These are phyloP conservation scores for Fomitopsis betulina DNA, from an alignment of 1,284 basidiomycete species.

Conservation along the genomic window DNA sequence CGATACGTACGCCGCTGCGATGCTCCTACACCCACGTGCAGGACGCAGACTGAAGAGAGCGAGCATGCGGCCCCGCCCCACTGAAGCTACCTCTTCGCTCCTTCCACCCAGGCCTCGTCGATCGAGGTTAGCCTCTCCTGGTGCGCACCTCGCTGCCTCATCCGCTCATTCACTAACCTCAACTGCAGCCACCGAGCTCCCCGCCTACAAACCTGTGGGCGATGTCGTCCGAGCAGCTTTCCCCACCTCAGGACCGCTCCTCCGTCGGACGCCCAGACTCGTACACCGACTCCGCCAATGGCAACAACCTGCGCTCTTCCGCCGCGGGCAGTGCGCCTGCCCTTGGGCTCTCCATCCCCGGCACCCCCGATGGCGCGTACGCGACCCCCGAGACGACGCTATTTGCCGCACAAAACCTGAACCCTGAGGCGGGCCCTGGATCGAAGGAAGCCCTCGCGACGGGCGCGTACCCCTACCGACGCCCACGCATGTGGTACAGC, in stretches of 20 bases:
- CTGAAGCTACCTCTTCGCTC: background rate
- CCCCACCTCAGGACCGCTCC: constrained; percentile 1
- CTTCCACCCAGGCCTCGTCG: background rate
- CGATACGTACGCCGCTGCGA: too few species aligned
- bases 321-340: background rate
- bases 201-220: background rate
- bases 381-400: background rate
- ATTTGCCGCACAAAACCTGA: background rate
- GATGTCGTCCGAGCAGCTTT: constrained; percentile 1
- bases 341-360: background rate
- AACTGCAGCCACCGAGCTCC: background rate
- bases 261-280: constrained; percentile 4
- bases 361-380: constrained; percentile 1
- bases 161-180: background rate
- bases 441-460: constrained; percentile 4
- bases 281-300: background rate
- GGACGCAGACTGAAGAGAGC: background rate
- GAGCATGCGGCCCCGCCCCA: background rate
- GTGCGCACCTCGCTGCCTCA: background rate
- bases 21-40: too few species aligned
- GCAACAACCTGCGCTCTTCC: background rate
- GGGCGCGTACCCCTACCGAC: background rate
- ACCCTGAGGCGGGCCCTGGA: background rate
- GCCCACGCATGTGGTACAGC: constrained; percentile 15
- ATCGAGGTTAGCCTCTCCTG: background rate